Percentiles rank a stretch among this genome's conserved stretches.
These are phyloP conservation scores for Alternaria conjuncta DNA, from an alignment of 2,329 filamentous ascomycete species.

Conservation along the genomic window DNA sequence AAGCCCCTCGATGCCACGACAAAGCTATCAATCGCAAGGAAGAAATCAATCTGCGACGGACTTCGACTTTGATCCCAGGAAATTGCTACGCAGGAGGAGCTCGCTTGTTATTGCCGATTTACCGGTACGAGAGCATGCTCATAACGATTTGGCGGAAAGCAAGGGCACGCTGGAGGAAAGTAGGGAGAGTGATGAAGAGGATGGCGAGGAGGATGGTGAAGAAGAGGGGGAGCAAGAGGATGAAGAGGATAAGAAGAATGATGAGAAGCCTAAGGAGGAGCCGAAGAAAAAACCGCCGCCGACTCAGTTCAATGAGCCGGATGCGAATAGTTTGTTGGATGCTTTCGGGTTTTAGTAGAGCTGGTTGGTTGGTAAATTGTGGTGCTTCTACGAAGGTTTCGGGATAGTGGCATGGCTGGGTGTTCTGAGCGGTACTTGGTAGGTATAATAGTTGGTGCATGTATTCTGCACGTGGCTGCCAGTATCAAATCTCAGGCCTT, in stretches of 20 bases:
- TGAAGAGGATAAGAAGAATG: constrained; percentile 32
- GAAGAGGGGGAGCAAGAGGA: constrained; percentile 47
- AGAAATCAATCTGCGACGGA: constrained; percentile 30
- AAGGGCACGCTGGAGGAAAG: constrained; percentile 30
- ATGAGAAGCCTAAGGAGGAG: constrained; percentile 49
- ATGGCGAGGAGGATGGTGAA: constrained; percentile 50
- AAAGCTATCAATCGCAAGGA: constrained; percentile 27
- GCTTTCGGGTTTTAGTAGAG: constrained; percentile 80
- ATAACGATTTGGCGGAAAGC: constrained; percentile 22
- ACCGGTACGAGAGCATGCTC: constrained; percentile 49
- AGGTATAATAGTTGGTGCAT: not conserved
- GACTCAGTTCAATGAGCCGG: constrained; percentile 90
- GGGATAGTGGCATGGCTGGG: not conserved
- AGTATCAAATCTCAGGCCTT: not conserved
- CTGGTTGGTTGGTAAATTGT: not conserved
- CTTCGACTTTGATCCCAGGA: constrained; percentile 65
- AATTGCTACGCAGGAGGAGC: constrained; percentile 72
- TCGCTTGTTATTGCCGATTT: constrained; percentile 82
- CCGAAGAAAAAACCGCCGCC: constrained; percentile 63
- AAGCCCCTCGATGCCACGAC: constrained; percentile 34
- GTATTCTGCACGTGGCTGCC: not conserved
- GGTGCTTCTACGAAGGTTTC: not conserved
- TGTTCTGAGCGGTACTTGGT: not conserved
- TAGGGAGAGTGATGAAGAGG: constrained; percentile 23
- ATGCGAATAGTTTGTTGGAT: constrained; percentile 84